Evolutionary conservation across 352 stramenopile species (phyloP), one percentile per base, ranked within the genome.

Genomic region (Stramenopiles sp.): DNA sequence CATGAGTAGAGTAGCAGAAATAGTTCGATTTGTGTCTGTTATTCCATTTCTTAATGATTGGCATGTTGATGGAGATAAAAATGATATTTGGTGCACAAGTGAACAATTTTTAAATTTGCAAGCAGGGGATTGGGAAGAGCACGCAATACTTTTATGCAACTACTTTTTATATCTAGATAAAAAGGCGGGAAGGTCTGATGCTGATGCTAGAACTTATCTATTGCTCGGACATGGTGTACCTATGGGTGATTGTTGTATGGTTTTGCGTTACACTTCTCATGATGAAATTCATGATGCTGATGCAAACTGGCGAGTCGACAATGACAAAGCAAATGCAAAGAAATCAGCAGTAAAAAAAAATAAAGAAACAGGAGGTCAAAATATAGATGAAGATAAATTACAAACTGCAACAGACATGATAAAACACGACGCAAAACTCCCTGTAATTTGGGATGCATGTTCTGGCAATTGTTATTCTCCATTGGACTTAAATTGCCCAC

Each of bases 31-130:
- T 44, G 72, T 89, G 18, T 68, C 58, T 7, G 51, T 89, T 26
- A 62, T 91, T 15, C 71, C 75, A 8, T 83, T 81, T 29, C 49
- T 86, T 0, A 53, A 79, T 35, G 66, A 85, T 43, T 85, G 68
- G 64, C 53, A 80, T 21, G 52, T 67, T 23, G 71, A 80, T 32
- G 59, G 67, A 42, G 57, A 56, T 12, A 52, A 63, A 26, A 57
- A 64, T 12, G 66, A 81, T 44, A 59, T 84, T 18, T 84, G 68
- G 66, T 67, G 60, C 26, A 73, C 69, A 12, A 71, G 62, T 3
- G 67, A 86, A 29, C 62, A 89, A 42, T 71, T 83, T 22, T 48
- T 91, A 3, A 60, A 69, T 22, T 62, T 85, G 36, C 58, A 71
- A 8, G 65, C 63, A 3, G 73, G 69, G 7, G 69, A 85, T 44